Evolutionary conservation across 345 rosid species (phyloP).

Genomic region (Pistacia integerrima): DNA sequence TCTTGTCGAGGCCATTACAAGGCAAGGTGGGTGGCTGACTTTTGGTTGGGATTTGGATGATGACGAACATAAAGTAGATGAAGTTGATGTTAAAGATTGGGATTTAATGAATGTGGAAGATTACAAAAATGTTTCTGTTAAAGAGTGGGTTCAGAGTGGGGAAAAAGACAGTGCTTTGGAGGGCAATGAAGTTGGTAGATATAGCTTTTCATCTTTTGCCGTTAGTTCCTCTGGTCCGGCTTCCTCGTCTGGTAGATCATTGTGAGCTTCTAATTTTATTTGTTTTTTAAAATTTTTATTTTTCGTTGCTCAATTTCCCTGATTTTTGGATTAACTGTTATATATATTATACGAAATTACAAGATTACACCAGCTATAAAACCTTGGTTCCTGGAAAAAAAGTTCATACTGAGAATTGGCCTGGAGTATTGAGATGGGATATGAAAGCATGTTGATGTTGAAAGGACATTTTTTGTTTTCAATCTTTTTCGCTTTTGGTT

Average conservation of each 20-base stretch:
- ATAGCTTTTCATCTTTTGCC: constrained; percentile 30
- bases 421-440: constrained; percentile 7
- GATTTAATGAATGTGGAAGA: constrained; percentile 27
- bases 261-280: constrained; percentile 48
- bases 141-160: constrained; percentile 16
- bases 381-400: background rate
- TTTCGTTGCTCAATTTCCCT: background rate
- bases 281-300: background rate
- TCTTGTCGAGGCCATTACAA: constrained; percentile 62
- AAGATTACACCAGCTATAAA: background rate
- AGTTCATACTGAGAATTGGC: background rate
- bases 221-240: constrained; percentile 29
- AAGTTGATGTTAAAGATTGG: constrained; percentile 14
- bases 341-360: background rate
- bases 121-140: constrained; percentile 13
- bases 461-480: constrained; percentile 10
- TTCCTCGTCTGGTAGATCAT: constrained; percentile 57
- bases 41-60: constrained; percentile 83
- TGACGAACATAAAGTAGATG: constrained; percentile 20
- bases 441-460: constrained; percentile 2
- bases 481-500: background rate
- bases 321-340: constrained; percentile 1
- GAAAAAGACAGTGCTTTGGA: constrained; percentile 18
- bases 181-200: constrained; percentile 17
- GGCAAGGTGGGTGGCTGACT: constrained; percentile 85